A percentile compares a stretch with the other conserved stretches of the same genome.
Evolutionary conservation across 2,329 filamentous ascomycete genomes (phyloP).

Genomic region (Trichophyton benhamiae): DNA sequence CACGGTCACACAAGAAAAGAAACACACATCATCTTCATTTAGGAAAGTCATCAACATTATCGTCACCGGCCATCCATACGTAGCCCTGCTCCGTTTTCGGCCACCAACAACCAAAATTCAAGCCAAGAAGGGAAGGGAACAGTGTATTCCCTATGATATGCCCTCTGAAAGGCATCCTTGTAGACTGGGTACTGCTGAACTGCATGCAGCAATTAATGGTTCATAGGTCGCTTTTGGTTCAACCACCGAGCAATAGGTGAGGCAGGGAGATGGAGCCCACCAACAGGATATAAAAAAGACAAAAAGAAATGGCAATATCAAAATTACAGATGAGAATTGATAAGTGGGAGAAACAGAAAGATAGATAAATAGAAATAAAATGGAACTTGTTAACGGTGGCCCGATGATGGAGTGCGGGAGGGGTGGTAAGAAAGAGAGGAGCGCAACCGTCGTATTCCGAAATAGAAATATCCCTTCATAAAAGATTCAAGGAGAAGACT

Average conservation of each 20-base stretch:
- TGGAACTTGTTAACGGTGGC: background rate
- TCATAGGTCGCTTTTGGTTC: background rate
- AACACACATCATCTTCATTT: background rate
- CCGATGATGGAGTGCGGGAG: background rate
- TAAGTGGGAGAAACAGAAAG: background rate
- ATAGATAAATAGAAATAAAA: background rate
- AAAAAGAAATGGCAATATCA: background rate
- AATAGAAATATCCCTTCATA: too few species aligned
- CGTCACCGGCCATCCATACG: background rate
- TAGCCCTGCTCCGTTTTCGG: background rate
- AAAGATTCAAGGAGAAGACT: background rate
- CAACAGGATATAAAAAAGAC: background rate
- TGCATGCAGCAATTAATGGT: background rate
- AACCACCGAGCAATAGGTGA: background rate
- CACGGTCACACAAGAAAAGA: background rate
- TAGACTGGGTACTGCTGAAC: background rate
- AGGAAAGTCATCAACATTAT: constrained; percentile 1
- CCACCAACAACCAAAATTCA: background rate
- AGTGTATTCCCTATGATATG: background rate
- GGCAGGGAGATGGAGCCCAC: background rate
- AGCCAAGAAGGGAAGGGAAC: background rate
- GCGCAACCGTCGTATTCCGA: too few species aligned
- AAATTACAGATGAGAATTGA: background rate
- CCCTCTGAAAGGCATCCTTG: too few species aligned
- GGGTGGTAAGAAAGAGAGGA: too few species aligned